Evolutionary conservation across 2,329 filamentous ascomycete genomes (phyloP), one percentile per base, ranked within the genome.

Genomic region (Lasiodiplodia gonubiensis): DNA sequence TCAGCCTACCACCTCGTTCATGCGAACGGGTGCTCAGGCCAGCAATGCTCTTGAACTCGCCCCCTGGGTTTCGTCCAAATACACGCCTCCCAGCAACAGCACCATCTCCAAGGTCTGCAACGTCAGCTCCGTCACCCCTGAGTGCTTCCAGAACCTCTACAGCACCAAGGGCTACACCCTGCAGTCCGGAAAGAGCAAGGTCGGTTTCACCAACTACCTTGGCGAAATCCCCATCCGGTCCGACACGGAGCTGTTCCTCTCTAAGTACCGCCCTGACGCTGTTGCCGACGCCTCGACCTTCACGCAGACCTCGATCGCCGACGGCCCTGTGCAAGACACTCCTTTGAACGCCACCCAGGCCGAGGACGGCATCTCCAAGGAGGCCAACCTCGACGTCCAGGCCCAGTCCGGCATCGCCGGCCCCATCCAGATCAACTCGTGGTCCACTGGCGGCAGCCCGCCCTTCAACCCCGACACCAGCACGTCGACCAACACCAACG

Each of bases 361-460:
- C 14, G 61, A 54, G 10, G 51, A 64, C n/a, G 61, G 59, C 42
- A 37, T 42, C 16, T 53, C 61, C 89, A 91, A 75, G 89, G 87
- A 21, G 89, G 59, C 59, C 42, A 63, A 88, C 69, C 80, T 91
- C 16, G 89, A 91, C 72, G 80, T 88, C 4, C 86, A 91, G 72
- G 87, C 88, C 60, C 82, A 88, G 8, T 72, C 88, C 5, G 83
- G 84, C 14, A 80, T 90, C 68, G 84, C 82, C 69, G 83, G 82
- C 68, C 84, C 85, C 2, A 82, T 86, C 3, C 83, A 84, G 8
- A 82, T 88, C 61, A 81, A 79, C 11, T 86, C 85, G 67, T 91
- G 86, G 76, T 86, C 84, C 60, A 89, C 86, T 0, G 88, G 82
- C 25, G 89, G 89, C 21, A 79, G 77, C 33, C 61, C 82, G 54